Base-by-base conservation (phyloP, 352 stramenopile genomes). In the Saprolegnia parasitica region DNA sequence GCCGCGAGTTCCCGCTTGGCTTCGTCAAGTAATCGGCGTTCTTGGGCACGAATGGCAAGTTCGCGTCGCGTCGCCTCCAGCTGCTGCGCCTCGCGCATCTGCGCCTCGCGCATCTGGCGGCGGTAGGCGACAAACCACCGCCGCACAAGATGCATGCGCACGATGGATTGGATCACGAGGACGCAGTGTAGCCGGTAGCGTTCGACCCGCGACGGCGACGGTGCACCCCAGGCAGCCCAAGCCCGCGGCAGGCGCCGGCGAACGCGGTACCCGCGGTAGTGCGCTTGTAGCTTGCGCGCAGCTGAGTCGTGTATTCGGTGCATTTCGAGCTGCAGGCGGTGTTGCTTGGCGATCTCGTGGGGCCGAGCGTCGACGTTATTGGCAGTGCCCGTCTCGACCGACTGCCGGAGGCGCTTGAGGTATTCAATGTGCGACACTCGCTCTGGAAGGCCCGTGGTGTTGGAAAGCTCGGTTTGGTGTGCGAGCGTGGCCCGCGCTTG, bases 361-460 rank as follows among this genome's bases (percentile, higher is more conserved):
- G 52, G 24, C 13, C 52, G 52, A 20, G n/a, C 5, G 5, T 55
- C 47, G 2, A n/a, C n/a, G n/a, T 2, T 35, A 35, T 35, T 35
- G 29, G n/a, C 11, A 15, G 5, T 37, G 54, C 5, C 3, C 32
- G 8, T 68, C 37, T 68, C 32, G 35, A 60, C 64, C 60, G 79
- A 89, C 16, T 87, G 77, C 63, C 26, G 29, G 10, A 70, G 54
- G 5, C 47, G 63, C 46, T 70, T 70, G 3, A 70, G 35, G 46
- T 70, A 70, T 4, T 29, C 63, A 16, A 70, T 32, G 39, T 70
- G 63, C 8, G 63, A 70, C 5, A 70, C 63, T 0, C 63, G 63
- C 23, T 62, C 46, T 11, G 63, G 47, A 6, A 61, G 18, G 13
- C 13, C 42, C 35, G 52, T 60, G 11, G 52, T 24, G 20, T 4